Percentiles rank a stretch among this genome's conserved stretches.
phyloP scores from a whole-genome alignment of 768 basidiomycete species.

The Termitomyces eurrhizus region DNA sequence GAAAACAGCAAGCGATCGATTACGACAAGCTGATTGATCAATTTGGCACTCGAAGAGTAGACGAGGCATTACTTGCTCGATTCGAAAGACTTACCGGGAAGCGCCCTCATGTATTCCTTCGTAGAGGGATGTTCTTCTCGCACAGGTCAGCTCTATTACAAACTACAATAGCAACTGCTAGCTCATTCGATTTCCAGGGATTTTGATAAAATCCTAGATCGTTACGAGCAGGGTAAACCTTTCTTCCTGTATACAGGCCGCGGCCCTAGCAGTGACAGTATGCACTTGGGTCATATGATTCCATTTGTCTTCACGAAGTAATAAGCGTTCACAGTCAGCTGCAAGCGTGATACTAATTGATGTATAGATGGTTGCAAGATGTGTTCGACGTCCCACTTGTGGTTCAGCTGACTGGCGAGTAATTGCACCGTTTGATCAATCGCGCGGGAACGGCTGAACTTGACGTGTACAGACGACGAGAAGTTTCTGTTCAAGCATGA shows the following conservation, averaged over 20 bases:
- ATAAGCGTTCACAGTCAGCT: conserved; percentile 31
- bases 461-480: conserved; percentile 74
- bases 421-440: background rate
- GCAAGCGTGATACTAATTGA: background rate
- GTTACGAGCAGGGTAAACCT: conserved; percentile 94
- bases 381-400: conserved; percentile 94
- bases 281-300: conserved; percentile 97
- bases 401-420: conserved; percentile 86
- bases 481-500: conserved; percentile 98
- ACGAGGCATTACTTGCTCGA: conserved; percentile 71
- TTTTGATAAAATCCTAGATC: conserved; percentile 88
- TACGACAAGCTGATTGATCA: conserved; percentile 94
- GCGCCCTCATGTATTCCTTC: conserved; percentile 81
- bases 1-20: conserved; percentile 90
- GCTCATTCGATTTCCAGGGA: conserved; percentile 51
- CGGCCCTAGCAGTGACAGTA: conserved; percentile 93
- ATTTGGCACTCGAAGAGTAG: conserved; percentile 87
- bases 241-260: conserved; percentile 98
- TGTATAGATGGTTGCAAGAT: conserved; percentile 87
- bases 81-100: conserved; percentile 91
- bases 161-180: background rate
- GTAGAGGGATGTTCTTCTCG: conserved; percentile 96
- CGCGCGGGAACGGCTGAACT: background rate
- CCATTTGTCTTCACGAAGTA: conserved; percentile 98
- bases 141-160: conserved; percentile 65